Conservation (phyloP, 371 early-diverging fungal genomes). For the Saksenaea vasiformis region DNA sequence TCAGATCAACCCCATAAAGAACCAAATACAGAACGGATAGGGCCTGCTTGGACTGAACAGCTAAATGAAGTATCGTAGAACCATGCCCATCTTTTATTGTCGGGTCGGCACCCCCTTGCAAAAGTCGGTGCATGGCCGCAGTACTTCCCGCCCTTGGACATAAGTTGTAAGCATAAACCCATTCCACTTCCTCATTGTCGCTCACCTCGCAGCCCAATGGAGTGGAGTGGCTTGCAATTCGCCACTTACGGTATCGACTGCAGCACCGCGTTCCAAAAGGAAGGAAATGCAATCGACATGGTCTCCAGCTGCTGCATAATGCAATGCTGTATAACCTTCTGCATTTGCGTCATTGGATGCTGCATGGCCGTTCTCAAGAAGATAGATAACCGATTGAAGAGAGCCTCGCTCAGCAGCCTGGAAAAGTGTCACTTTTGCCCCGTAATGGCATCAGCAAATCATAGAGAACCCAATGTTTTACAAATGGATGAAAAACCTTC, state of each 20-base stretch:
- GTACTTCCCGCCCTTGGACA: slow-evolving; percentile 58
- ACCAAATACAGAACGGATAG: slow-evolving; percentile 63
- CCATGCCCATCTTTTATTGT: slow-evolving; percentile 69
- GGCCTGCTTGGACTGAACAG: slow-evolving; percentile 70
- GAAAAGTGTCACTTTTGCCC: slow-evolving; percentile 1
- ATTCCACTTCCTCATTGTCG: neutral
- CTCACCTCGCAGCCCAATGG: slow-evolving; percentile 83
- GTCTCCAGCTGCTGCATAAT: slow-evolving; percentile 80
- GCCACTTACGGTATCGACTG: slow-evolving; percentile 71
- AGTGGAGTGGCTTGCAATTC: slow-evolving; percentile 81
- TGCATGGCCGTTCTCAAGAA: neutral
- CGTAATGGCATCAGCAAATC: neutral
- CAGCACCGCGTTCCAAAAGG: slow-evolving; percentile 76
- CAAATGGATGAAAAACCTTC: slow-evolving; percentile 1
- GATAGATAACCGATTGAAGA: neutral
- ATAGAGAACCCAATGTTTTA: neutral
- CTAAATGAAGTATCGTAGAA: slow-evolving; percentile 78
- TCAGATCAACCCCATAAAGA: slow-evolving; percentile 56
- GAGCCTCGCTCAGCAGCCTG: neutral
- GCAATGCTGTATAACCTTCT: slow-evolving; percentile 71
- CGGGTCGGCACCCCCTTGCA: slow-evolving; percentile 68
- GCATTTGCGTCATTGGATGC: slow-evolving; percentile 49
- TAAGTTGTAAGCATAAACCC: neutral
- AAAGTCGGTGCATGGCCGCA: slow-evolving; percentile 60
- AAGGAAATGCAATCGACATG: slow-evolving; percentile 71